These are phyloP conservation scores for Penicillium sp. DNA, from an alignment of 2,329 filamentous ascomycete species.

Conservation along the genomic window DNA sequence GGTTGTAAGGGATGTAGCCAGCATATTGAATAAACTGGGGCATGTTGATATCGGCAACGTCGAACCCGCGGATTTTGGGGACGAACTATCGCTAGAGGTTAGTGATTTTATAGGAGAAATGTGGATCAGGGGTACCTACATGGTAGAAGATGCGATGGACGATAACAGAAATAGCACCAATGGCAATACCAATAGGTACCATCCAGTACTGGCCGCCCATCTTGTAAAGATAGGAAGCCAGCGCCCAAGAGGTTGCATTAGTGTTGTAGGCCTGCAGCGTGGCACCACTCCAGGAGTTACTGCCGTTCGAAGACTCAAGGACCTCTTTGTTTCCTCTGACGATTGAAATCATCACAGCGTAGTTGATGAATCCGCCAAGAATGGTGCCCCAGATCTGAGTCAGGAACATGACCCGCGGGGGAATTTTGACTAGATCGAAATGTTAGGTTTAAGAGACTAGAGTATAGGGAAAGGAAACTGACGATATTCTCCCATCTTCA, in stretches of 20 bases:
- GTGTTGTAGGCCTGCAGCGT: conserved; percentile 46
- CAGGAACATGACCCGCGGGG: conserved; percentile 55
- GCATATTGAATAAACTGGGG: conserved; percentile 56
- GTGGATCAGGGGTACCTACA: background rate
- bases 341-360: conserved; percentile 56
- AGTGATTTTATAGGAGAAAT: background rate
- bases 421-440: conserved; percentile 45
- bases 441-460: background rate
- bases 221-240: conserved; percentile 56
- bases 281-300: conserved; percentile 54
- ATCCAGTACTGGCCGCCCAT: conserved; percentile 35
- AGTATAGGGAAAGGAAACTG: conserved; percentile 17
- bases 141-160: conserved; percentile 14
- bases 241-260: conserved; percentile 42
- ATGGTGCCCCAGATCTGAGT: conserved; percentile 58
- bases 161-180: conserved; percentile 39
- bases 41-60: conserved; percentile 49
- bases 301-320: conserved; percentile 47
- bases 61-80: conserved; percentile 47
- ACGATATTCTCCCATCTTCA: conserved; percentile 61
- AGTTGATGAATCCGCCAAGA: conserved; percentile 55
- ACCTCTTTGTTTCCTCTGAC: conserved; percentile 51
- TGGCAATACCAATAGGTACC: conserved; percentile 51
- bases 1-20: conserved; percentile 56
- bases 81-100: conserved; percentile 39